These are phyloP conservation scores for Peronospora tabacina DNA, from an alignment of 352 stramenopile genomes.

Conservation along the genomic window DNA sequence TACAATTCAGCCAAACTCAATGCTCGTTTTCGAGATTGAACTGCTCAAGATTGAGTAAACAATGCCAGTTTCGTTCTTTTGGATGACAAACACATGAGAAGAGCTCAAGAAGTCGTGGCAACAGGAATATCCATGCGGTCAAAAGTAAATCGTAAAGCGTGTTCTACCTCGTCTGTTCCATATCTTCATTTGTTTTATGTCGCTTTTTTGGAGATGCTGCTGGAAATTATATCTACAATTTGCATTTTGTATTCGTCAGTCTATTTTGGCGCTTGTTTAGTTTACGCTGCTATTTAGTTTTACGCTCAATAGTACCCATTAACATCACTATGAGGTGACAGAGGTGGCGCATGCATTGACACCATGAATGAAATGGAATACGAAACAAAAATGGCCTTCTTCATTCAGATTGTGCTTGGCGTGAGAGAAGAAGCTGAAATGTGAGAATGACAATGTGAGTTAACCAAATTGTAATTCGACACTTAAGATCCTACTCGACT, in stretches of 20 bases:
- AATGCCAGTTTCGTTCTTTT: not conserved
- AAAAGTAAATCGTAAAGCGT: no score
- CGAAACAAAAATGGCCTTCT: constrained; percentile 18
- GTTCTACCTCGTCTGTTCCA: no score
- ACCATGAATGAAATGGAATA: constrained; percentile 7
- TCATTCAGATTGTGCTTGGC: constrained; percentile 14
- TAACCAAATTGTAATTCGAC: not conserved
- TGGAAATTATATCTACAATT: no score
- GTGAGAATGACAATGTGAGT: constrained; percentile 5
- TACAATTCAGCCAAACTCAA: constrained; percentile 90
- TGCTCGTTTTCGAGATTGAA: constrained; percentile 90
- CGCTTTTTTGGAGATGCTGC: no score
- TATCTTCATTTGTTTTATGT: no score
- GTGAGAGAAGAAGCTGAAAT: constrained; percentile 7
- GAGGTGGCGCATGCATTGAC: constrained; percentile 4
- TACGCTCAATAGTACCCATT: no score
- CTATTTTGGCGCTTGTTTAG: no score
- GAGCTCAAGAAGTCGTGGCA: not conserved
- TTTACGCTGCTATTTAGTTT: no score
- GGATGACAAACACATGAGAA: not conserved
- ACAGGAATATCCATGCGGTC: not conserved
- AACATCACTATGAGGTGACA: no score
- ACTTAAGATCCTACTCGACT: constrained; percentile 6
- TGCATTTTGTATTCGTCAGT: no score
- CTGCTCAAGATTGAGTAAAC: constrained; percentile 71